Percentiles rank a stretch among this genome's conserved stretches.
phyloP scores from a whole-genome alignment of 2,329 filamentous ascomycete species.

The Fusarium beomiforme region DNA sequence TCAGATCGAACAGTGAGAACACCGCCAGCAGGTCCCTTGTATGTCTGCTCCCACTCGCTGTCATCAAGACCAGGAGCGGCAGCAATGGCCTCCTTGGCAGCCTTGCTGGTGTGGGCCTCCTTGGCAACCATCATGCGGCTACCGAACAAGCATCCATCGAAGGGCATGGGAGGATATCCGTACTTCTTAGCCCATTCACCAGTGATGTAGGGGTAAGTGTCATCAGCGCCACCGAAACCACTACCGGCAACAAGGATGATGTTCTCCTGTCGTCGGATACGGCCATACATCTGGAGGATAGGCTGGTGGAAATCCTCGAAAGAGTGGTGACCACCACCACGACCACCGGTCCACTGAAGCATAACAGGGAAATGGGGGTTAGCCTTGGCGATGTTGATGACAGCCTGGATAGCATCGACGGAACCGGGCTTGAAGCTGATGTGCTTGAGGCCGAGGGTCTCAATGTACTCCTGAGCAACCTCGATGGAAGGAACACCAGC shows the following conservation, averaged over 20 bases:
- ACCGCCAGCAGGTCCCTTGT: slow-evolving; percentile 89
- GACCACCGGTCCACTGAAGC: slow-evolving; percentile 93
- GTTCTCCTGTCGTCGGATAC: slow-evolving; percentile 86
- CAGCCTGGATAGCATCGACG: slow-evolving; percentile 84
- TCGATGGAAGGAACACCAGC: slow-evolving; percentile 94
- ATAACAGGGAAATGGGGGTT: slow-evolving; percentile 94
- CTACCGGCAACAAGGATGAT: slow-evolving; percentile 90
- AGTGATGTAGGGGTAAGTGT: slow-evolving; percentile 92
- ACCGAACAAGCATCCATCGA: slow-evolving; percentile 90
- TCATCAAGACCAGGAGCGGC: slow-evolving; percentile 87
- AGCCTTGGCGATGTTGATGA: slow-evolving; percentile 94
- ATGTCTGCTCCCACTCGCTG: slow-evolving; percentile 88
- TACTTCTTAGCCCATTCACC: slow-evolving; percentile 88
- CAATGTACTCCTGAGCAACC: slow-evolving; percentile 91
- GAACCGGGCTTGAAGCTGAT: slow-evolving; percentile 96
- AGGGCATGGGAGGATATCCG: slow-evolving; percentile 92
- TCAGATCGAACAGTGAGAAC: slow-evolving; percentile 97
- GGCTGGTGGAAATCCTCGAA: slow-evolving; percentile 96
- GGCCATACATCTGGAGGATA: slow-evolving; percentile 88
- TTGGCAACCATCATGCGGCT: slow-evolving; percentile 96
- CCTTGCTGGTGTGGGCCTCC: slow-evolving; percentile 87
- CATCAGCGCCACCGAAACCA: slow-evolving; percentile 89
- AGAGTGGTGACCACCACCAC: slow-evolving; percentile 93
- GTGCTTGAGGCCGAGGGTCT: slow-evolving; percentile 91
- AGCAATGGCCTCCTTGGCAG: slow-evolving; percentile 89